Conservation (phyloP, 768 basidiomycete genomes). For the Pleurotus eryngii region DNA sequence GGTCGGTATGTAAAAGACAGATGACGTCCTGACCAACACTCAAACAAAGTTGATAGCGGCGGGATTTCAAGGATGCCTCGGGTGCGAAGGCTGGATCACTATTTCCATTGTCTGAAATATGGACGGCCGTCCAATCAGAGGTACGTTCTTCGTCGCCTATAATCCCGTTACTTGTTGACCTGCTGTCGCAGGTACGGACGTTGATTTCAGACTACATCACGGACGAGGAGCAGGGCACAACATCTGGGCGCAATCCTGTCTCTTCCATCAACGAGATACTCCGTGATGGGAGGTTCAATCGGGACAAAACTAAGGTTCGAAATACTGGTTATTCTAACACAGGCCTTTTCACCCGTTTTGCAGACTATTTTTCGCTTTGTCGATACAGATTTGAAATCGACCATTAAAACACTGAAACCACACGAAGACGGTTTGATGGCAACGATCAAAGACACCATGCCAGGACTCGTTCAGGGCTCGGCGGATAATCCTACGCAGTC, state of each 20-base stretch:
- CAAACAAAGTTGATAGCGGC: constrained; percentile 48
- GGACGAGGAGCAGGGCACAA: constrained; percentile 82
- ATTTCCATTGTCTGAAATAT: constrained; percentile 84
- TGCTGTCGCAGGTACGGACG: constrained; percentile 61
- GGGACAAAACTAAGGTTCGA: constrained; percentile 77
- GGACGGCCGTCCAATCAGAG: constrained; percentile 87
- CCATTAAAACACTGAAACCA: constrained; percentile 60
- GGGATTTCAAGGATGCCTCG: constrained; percentile 87
- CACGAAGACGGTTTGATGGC: constrained; percentile 85
- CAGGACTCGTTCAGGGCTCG: constrained; percentile 80
- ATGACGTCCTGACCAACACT: neutral
- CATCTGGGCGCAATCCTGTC: constrained; percentile 82
- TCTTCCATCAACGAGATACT: constrained; percentile 93
- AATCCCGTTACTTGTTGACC: no score
- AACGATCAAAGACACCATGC: constrained; percentile 86
- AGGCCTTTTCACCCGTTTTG: neutral
- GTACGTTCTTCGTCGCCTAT: constrained; percentile 35
- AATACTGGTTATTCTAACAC: neutral
- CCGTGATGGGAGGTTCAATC: constrained; percentile 72
- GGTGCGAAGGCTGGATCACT: constrained; percentile 72
- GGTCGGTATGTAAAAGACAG: constrained; percentile 62
- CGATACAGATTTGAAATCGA: constrained; percentile 79
- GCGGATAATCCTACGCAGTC: constrained; percentile 62
- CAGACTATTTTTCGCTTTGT: constrained; percentile 89
- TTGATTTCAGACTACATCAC: constrained; percentile 86